Evolutionary conservation across 2,329 filamentous ascomycete genomes (phyloP), one percentile per base, ranked within the genome.

Genomic region (Paraconiothyrium sp.): DNA sequence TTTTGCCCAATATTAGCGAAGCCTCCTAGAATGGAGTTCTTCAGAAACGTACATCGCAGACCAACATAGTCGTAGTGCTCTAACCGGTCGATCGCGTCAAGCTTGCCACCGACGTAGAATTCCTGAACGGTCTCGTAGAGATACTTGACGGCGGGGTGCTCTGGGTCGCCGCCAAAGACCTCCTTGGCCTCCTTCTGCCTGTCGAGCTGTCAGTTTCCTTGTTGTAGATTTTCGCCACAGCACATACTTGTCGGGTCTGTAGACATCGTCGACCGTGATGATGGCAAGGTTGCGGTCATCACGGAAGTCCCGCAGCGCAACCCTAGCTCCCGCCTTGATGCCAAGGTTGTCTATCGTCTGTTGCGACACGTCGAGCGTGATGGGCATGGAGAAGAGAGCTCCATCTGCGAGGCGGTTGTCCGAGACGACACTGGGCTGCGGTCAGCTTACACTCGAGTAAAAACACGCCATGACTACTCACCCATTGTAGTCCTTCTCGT

Each of bases 31-130:
- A 55, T 41, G 32, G 34, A 46, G 20, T 13, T 24, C 39, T 56
- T 10, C n/a, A 43, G 4, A 37, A 27, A 80, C 90, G 81, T 86
- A 92, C 92, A 98, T 85, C 95, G 90, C 62, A 98, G 88, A 76
- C 92, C 95, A 71, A 98, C 92, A 84, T 98, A 98, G 84, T 99
- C 95, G 85, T 99, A 99, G 86, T 99, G 95, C 84, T 96, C 93
- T 64, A 97, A 87, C 72, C 93, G 91, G 87, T 94, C 94, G 79
- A 99, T 90, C 65, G 95, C 95, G 79, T 98, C 92, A 67, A 99
- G 84, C 88, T 96, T 97, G 79, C 95, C 95, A 78, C 95, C 95
- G 65, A 99, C 88, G 81, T 98, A 98, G 81, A 90, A 96, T 63
- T 97, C 93, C 74, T 92, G 85, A 65, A 91, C 90, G 41, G 89